Conservation (phyloP, 1,284 basidiomycete species). For the Cyathus olla region DNA sequence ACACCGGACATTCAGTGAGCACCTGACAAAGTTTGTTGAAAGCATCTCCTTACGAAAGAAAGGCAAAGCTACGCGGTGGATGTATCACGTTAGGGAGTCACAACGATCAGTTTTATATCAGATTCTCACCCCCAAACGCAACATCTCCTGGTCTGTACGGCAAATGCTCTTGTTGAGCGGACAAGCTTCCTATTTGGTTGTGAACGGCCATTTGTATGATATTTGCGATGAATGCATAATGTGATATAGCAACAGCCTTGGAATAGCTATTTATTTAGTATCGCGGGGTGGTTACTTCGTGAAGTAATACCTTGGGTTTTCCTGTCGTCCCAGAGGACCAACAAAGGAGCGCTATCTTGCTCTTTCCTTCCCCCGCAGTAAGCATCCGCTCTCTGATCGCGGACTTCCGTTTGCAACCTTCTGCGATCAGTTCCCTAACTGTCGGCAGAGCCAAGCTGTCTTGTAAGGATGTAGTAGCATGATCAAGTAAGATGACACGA, state of each 20-base stretch:
- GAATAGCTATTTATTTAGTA: neutral
- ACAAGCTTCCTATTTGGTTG: slow-evolving; percentile 51
- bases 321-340: slow-evolving; percentile 77
- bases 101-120: neutral
- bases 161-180: slow-evolving; percentile 42
- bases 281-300: too few species aligned
- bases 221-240: slow-evolving; percentile 70
- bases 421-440: slow-evolving; percentile 47
- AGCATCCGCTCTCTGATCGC: slow-evolving; percentile 53
- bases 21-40: neutral
- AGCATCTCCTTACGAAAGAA: slow-evolving; percentile 47
- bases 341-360: slow-evolving; percentile 71
- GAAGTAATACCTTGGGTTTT: slow-evolving; percentile 45
- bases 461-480: slow-evolving; percentile 6
- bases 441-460: slow-evolving; percentile 28
- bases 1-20: slow-evolving; percentile 4
- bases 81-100: neutral
- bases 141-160: slow-evolving; percentile 67
- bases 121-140: slow-evolving; percentile 48
- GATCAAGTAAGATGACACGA: slow-evolving; percentile 56
- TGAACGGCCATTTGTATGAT: slow-evolving; percentile 66
- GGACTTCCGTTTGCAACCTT: slow-evolving; percentile 38
- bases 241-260: slow-evolving; percentile 74
- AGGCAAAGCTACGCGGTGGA: slow-evolving; percentile 48
- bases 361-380: slow-evolving; percentile 41